These are phyloP conservation scores for Aureobasidium sp. DNA, from an alignment of 2,329 filamentous ascomycete species.

Conservation along the genomic window DNA sequence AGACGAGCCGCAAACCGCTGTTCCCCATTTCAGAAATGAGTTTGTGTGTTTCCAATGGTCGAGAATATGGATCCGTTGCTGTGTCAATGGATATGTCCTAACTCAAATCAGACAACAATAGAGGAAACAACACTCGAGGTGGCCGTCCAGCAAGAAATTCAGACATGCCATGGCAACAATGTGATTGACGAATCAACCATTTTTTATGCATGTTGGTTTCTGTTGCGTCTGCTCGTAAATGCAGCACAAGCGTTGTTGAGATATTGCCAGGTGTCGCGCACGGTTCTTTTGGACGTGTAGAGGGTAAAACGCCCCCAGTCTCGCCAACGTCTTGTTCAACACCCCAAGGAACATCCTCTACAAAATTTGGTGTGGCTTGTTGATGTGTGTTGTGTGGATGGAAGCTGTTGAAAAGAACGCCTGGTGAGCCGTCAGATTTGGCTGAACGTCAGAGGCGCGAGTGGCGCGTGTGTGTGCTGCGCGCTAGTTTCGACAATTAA, in stretches of 20 bases:
- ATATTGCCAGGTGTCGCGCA: background rate
- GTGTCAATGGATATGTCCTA: background rate
- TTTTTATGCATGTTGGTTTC: background rate
- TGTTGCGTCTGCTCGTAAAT: background rate
- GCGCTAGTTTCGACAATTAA: background rate
- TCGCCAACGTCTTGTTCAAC: constrained; percentile 6
- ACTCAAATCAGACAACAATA: background rate
- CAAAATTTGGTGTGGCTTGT: background rate
- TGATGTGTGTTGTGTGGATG: background rate
- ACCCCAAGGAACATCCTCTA: background rate
- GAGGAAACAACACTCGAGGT: background rate
- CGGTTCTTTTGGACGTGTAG: background rate
- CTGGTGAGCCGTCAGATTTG: constrained; percentile 3
- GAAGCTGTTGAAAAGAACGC: constrained; percentile 11
- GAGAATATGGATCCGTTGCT: background rate
- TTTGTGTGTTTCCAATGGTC: background rate
- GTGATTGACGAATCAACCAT: background rate
- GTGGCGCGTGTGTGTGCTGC: constrained; percentile 1
- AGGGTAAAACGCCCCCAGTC: background rate
- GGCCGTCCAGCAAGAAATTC: background rate
- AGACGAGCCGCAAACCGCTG: background rate
- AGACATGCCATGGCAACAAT: background rate
- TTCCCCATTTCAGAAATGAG: constrained; percentile 7
- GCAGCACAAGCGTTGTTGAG: constrained; percentile 1
- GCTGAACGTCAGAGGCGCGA: constrained; percentile 8